Base-by-base conservation (phyloP, 1,284 basidiomycete species). In the Papiliotrema laurentii region DNA sequence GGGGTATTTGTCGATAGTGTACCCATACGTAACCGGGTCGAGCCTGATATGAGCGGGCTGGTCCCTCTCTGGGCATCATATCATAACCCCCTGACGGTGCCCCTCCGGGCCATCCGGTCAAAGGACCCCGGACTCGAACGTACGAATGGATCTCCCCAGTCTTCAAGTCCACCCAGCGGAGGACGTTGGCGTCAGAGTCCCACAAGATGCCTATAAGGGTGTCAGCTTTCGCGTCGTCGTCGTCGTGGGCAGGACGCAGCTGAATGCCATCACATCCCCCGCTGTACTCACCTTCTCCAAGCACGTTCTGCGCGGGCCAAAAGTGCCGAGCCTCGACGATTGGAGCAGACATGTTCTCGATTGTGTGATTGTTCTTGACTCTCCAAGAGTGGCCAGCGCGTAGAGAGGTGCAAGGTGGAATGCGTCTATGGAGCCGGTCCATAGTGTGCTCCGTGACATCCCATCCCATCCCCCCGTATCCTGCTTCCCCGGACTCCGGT, bases 151-250 rank as follows among this genome's bases (percentile, higher is more conserved):
- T 50, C 39, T 65, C 51, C 1, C 65, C 56, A 2, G 50, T 43
- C 19, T 63, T 57, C 45, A 74, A 67, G 50, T 72, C 72, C 18
- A 74, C 63, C 70, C 70, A 74, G 47, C 69, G 65, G 2, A 72
- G 48, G 3, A 65, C 52, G 34, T 62, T 43, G 19, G 59, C 61
- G 47, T 55, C 52, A 5, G 59, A 56, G 48, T 72, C 66, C 72
- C 72, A 74, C 19, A 70, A 45, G 37, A 68, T 63, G 33, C 72
- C 71, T 69, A 11, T n/a, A 40, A 46, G 47, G 26, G 10, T 2
- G 27, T 27, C 38, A 49, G 43, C 35, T 21, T 5, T 34, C n/a
- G 9, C 13, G 26, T 14, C 25, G 34, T 19, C n/a, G 18, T 25
- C 26, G 28, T 21, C 13, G 28, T n/a, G n/a, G 24, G 22, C 39